Base-by-base conservation (phyloP, 176 grass and related monocot species). In the Thinopyrum elongatum region DNA sequence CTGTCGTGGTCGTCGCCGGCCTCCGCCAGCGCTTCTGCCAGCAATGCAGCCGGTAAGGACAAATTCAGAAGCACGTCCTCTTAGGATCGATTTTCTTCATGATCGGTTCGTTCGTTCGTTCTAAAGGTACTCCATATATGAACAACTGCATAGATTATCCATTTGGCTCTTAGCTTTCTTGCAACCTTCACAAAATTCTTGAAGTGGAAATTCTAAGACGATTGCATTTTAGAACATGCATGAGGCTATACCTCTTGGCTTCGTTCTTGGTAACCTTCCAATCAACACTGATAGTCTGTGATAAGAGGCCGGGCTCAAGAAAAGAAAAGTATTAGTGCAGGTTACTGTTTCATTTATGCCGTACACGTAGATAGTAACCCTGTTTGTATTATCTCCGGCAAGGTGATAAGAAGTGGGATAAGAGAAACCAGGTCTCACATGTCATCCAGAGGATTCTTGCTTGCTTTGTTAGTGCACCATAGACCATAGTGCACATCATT, bases 11-110 rank as follows among this genome's bases (percentile, higher is more conserved):
- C 87, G 93, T 95, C 75, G 87, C 90, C 26, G 96, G 96, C n/a
- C 87, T 94, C 36, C 96, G 90, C 61, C 96, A 98, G 86, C 90
- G 96, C 89, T 98, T 98, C 90, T 98, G 96, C 86, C 96, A 98
- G 88, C 96, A 98, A 95, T 98, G 96, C 91, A 98, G 96, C 91
- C 86, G 96, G 96, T 98, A 74, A 68, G 23, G 9, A 22, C 21
- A 47, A 76, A 60, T 71, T 70, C 69, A 26, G 65, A 65, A 39
- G 25, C 31, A 78, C 41, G 49, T 66, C 60, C 31, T 26, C 17
- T 26, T 25, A 51, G 27, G 83, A 84, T 61, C 65, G 30, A 81
- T n/a, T 14, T 70, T 70, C 64, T 25, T 8, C 12, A 62, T 23
- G 58, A 76, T 65, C 17, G 8, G 7, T 85, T 72, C 16, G 2